phyloP scores from a whole-genome alignment of 1,284 basidiomycete genomes.

The Coniferiporia weirii region DNA sequence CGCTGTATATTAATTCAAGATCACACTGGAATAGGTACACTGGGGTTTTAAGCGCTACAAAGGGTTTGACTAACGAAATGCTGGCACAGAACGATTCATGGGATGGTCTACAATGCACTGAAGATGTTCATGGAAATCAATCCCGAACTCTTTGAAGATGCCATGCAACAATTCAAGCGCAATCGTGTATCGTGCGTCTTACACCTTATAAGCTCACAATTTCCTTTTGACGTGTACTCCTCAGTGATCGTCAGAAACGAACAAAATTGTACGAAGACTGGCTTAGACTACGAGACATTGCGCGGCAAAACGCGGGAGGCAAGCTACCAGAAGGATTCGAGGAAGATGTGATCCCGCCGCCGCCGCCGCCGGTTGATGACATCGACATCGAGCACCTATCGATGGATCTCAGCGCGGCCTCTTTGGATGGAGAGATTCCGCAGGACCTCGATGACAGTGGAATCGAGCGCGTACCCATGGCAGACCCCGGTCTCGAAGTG shows the following conservation, averaged over 20 bases:
- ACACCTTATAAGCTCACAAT: conserved; percentile 5
- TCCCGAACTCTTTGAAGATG: conserved; percentile 90
- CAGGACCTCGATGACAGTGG: conserved; percentile 77
- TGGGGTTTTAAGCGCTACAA: background rate
- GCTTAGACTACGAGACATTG: conserved; percentile 73
- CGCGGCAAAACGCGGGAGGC: conserved; percentile 63
- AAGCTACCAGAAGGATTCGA: conserved; percentile 62
- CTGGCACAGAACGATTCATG: conserved; percentile 86
- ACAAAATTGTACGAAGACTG: conserved; percentile 79
- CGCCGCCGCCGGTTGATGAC: conserved; percentile 76
- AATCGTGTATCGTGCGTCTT: conserved; percentile 72
- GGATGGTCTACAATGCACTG: conserved; percentile 98
- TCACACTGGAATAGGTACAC: conserved; percentile 96
- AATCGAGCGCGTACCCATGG: conserved; percentile 83
- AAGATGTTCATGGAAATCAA: conserved; percentile 99
- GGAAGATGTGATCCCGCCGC: conserved; percentile 61
- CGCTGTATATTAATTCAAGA: conserved; percentile 94
- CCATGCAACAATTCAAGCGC: conserved; percentile 92
- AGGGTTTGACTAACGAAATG: conserved; percentile 8
- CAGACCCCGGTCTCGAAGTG: conserved; percentile 84
- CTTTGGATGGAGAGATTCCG: conserved; percentile 70
- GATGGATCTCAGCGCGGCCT: conserved; percentile 81
- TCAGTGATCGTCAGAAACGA: conserved; percentile 79
- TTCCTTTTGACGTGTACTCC: conserved; percentile 15
- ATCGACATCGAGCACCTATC: conserved; percentile 80